Conservation (phyloP, 305 asterid species). For the Fraxinus dipetala region DNA sequence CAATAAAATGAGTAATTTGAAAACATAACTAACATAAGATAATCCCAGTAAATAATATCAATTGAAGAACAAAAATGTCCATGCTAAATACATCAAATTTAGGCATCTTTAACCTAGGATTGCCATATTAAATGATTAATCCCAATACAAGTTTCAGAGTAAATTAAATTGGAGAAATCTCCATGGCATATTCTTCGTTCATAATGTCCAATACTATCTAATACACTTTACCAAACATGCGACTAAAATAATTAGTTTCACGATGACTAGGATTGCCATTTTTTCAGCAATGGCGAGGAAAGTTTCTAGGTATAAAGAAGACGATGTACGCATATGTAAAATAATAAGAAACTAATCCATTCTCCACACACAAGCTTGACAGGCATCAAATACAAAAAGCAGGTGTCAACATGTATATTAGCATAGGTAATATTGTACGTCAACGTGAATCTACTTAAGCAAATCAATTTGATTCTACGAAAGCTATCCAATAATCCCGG, state of each 20-base stretch:
- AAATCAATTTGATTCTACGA: background rate
- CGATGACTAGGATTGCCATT: background rate
- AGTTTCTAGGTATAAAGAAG: conserved; percentile 25
- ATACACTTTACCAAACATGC: background rate
- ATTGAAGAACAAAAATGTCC: background rate
- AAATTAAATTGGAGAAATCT: background rate
- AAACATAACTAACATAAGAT: background rate
- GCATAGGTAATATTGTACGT: background rate
- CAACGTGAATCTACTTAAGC: background rate
- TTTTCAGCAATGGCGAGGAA: background rate
- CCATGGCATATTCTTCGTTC: background rate
- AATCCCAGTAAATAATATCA: background rate
- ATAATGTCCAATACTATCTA: background rate
- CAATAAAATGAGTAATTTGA: background rate
- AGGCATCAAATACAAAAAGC: background rate
- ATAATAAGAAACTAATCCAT: background rate
- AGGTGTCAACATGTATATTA: background rate
- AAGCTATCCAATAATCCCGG: background rate
- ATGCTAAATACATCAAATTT: background rate
- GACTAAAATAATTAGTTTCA: background rate
- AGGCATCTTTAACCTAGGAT: background rate
- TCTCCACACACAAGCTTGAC: background rate
- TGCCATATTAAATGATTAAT: background rate
- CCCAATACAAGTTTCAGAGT: background rate
- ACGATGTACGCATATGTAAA: background rate